phyloP scores from a whole-genome alignment of 495 filamentous ascomycete species.

The Mytilinidion resinicola region DNA sequence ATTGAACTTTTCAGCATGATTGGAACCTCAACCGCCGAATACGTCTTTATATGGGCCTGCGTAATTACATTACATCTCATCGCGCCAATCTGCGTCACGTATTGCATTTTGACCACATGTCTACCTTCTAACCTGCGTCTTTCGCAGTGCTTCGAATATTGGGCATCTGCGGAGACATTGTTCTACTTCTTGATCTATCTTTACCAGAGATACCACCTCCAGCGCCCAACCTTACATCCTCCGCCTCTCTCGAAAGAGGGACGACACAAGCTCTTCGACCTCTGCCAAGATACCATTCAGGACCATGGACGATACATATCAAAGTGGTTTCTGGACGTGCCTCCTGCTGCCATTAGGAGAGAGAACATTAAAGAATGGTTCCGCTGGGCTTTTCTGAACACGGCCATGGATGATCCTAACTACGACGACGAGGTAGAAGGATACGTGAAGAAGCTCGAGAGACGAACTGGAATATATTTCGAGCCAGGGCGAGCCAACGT shows the following conservation, averaged over 20 bases:
- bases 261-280: neutral
- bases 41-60: constrained; percentile 1
- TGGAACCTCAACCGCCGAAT: constrained; percentile 1
- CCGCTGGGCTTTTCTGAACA: constrained; percentile 9
- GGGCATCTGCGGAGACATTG: constrained; percentile 6
- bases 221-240: neutral
- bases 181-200: constrained; percentile 10
- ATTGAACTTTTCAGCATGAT: no score
- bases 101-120: neutral
- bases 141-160: constrained; percentile 7
- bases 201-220: constrained; percentile 4
- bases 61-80: constrained; percentile 10
- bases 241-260: neutral
- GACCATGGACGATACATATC: neutral
- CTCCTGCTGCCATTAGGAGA: constrained; percentile 2
- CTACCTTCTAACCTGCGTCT: no score
- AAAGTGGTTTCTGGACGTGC: constrained; percentile 7
- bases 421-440: constrained; percentile 9
- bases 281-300: neutral
- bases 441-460: constrained; percentile 1
- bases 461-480: neutral
- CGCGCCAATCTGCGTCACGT: constrained; percentile 4
- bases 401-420: neutral
- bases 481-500: constrained; percentile 4
- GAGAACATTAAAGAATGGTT: constrained; percentile 14